Base-by-base conservation (phyloP, 148 eudicot genomes). In the Vaccinium myrtillus region DNA sequence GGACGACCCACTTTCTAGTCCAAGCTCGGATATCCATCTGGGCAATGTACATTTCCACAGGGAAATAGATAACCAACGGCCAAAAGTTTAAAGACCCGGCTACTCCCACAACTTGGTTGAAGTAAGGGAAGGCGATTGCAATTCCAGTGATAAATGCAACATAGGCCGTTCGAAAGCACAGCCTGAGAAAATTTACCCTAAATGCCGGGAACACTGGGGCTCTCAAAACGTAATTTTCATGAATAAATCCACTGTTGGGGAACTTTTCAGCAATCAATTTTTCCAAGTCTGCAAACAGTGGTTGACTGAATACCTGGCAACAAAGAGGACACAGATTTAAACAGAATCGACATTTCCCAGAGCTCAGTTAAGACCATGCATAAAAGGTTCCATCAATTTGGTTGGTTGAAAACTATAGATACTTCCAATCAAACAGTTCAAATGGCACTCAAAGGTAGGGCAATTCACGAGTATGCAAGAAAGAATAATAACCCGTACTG, bases 251-350 rank as follows among this genome's bases (percentile, higher is more conserved):
- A 51, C 61, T 85, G 85, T 87, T 80, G 21, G 92, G 91, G 74
- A 84, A 89, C 78, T 84, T 87, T 43, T 78, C 50, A 10, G 84
- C 77, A 10, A 86, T 49, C 84, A 75, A 86, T 78, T 90, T 85
- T 81, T 92, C 95, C 25, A 85, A 82, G 65, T 71, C 83, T 5
- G 89, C 92, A 65, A 88, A 92, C 51, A 91, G 77, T 79, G 98
- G 87, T 81, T 95, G 98, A 90, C 92, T 92, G 84, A 82, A 95
- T n/a, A 93, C 91, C 98, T 95, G 75, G 1, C 46, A 80, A 89
- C 50, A 83, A 18, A 65, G 23, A 11, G 48, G 18, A 80, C 36
- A 12, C 25, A 12, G 15, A 67, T 67, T 67, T 67, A 67, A 25
- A 25, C 36, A 67, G 73, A 21, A 63, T 10, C 21, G 10, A 63